Evolutionary conservation across 768 basidiomycete species (phyloP).

Genomic region (Punctularia strigosozonata): DNA sequence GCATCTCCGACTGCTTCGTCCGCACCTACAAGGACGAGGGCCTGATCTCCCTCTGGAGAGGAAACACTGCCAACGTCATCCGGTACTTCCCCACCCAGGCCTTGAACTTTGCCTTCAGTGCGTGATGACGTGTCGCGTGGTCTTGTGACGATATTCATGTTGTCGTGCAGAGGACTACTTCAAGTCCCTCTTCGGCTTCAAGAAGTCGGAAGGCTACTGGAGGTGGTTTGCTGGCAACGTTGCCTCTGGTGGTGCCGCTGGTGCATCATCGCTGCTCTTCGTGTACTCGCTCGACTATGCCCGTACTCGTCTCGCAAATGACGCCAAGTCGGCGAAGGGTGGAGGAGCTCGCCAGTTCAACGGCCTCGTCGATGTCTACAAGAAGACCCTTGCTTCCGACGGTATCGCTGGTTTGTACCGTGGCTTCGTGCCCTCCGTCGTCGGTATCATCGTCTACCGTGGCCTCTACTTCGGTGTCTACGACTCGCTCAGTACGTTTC

Average conservation of each 20-base stretch:
- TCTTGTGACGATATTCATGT: background rate
- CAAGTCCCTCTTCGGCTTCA: constrained; percentile 98
- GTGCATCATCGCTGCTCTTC: constrained; percentile 96
- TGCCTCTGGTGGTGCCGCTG: constrained; percentile 97
- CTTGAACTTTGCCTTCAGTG: constrained; percentile 99
- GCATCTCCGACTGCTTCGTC: constrained; percentile 80
- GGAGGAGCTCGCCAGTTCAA: constrained; percentile 97
- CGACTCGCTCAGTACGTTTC: constrained; percentile 73
- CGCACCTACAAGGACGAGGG: constrained; percentile 96
- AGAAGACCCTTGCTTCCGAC: constrained; percentile 93
- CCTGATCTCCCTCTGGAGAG: constrained; percentile 91
- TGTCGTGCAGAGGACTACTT: constrained; percentile 78
- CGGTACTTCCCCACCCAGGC: constrained; percentile 99
- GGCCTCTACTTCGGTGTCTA: constrained; percentile 99
- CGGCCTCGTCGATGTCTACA: constrained; percentile 94
- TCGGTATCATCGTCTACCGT: constrained; percentile 99
- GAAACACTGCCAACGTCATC: constrained; percentile 99
- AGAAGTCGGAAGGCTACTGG: constrained; percentile 96
- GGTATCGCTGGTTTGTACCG: constrained; percentile 99
- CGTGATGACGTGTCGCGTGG: constrained; percentile 21
- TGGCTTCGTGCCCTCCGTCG: constrained; percentile 98
- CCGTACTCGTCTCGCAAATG: constrained; percentile 97
- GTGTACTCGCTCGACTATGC: constrained; percentile 99
- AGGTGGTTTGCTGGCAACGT: constrained; percentile 98
- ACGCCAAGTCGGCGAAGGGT: constrained; percentile 90